These are phyloP conservation scores for Diaporthe ilicicola DNA, from an alignment of 2,329 filamentous ascomycete genomes.

Conservation along the genomic window DNA sequence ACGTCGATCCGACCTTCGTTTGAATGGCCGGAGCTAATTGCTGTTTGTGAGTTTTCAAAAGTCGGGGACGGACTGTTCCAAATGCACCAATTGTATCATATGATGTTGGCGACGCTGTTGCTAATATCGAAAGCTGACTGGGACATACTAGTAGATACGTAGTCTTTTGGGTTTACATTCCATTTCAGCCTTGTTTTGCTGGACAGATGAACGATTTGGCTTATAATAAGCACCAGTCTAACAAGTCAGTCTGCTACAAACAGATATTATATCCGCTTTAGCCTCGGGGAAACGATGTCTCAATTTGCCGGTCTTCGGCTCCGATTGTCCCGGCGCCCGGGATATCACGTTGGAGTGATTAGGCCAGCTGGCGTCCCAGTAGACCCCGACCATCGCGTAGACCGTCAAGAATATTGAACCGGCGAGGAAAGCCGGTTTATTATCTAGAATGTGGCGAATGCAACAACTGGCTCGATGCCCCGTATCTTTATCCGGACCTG, in stretches of 20 bases:
- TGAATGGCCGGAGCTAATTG: too few relatives aligned
- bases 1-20: not conserved
- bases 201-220: not conserved
- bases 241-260: not conserved
- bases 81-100: too few relatives aligned
- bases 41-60: too few relatives aligned
- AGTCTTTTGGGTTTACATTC: too few relatives aligned
- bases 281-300: not conserved
- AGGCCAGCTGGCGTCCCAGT: not conserved
- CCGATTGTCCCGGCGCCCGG: conserved; percentile 12
- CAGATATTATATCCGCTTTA: not conserved
- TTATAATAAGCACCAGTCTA: too few relatives aligned
- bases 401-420: not conserved
- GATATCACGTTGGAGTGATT: not conserved
- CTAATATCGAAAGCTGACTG: too few relatives aligned
- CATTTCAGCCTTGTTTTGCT: not conserved
- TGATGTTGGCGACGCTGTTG: too few relatives aligned
- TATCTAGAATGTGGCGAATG: not conserved
- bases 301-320: not conserved
- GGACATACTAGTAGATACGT: too few relatives aligned
- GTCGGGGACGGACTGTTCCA: too few relatives aligned
- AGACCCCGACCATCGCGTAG: not conserved
- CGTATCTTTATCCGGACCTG: not conserved
- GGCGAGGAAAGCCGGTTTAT: not conserved
- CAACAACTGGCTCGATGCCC: not conserved